Conservation (phyloP, 305 asterid species). For the Solanum hybrid region DNA sequence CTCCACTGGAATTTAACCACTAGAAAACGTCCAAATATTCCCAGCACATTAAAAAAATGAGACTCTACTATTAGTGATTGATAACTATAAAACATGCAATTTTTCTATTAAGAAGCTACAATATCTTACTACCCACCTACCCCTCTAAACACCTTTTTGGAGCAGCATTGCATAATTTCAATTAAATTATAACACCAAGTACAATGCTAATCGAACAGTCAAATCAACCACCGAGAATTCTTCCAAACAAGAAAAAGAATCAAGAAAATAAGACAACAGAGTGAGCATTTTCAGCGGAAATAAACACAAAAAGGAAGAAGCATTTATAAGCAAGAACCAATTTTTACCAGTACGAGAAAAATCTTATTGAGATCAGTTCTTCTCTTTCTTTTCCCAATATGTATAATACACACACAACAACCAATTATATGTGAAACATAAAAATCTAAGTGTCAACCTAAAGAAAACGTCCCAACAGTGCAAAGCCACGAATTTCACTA, state of each 20-base stretch:
- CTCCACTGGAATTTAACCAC: background rate
- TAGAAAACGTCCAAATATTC: background rate
- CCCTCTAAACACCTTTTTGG: background rate
- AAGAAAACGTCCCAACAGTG: background rate
- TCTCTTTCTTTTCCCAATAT: background rate
- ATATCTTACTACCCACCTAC: background rate
- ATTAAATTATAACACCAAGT: background rate
- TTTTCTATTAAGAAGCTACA: background rate
- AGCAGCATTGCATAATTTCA: background rate
- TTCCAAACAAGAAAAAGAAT: background rate
- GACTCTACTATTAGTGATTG: background rate
- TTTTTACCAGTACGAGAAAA: background rate
- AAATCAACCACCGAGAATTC: background rate
- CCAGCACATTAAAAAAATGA: background rate
- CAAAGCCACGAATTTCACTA: background rate
- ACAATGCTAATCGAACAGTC: background rate
- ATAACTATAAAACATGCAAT: background rate
- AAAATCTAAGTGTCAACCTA: background rate
- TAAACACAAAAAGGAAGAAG: background rate
- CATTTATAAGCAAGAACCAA: background rate
- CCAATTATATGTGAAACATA: background rate
- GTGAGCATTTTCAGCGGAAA: background rate
- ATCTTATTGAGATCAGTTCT: background rate
- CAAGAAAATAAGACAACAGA: background rate
- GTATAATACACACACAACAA: background rate